phyloP scores from a whole-genome alignment of 148 eudicot species.

The Suaeda aralocaspica region DNA sequence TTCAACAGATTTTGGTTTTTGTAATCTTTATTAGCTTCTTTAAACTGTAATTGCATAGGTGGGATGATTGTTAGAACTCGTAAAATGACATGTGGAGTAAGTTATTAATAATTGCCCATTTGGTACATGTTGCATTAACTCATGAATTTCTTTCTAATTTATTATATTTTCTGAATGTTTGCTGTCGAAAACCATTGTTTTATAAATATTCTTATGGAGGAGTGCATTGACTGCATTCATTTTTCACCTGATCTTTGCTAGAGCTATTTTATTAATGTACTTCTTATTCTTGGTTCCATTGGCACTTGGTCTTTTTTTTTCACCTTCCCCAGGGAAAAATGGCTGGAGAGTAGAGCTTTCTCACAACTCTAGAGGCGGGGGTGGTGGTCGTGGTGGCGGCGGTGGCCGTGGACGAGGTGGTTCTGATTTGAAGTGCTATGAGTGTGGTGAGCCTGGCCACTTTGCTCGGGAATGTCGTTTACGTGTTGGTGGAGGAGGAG shows the following conservation, averaged over 20 bases:
- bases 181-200: no score
- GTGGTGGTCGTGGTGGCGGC: slow-evolving; percentile 43
- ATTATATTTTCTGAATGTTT: no score
- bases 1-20: no score
- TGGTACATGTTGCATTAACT: no score
- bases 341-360: slow-evolving; percentile 99
- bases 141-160: no score
- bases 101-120: no score
- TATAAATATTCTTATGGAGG: no score
- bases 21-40: no score
- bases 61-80: no score
- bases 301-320: background rate
- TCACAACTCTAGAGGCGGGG: slow-evolving; percentile 84
- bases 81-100: no score
- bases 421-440: slow-evolving; percentile 93
- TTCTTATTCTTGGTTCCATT: background rate
- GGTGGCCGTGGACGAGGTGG: slow-evolving; percentile 93
- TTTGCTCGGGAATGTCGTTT: slow-evolving; percentile 94
- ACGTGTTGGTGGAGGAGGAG: slow-evolving; percentile 52
- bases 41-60: no score
- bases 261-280: background rate
- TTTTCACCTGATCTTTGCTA: background rate
- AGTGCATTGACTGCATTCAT: no score
- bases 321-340: slow-evolving; percentile 53
- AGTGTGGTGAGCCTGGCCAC: slow-evolving; percentile 96